Base-by-base conservation (phyloP, 352 stramenopile genomes). In the Pythium rhizo-oryzae region DNA sequence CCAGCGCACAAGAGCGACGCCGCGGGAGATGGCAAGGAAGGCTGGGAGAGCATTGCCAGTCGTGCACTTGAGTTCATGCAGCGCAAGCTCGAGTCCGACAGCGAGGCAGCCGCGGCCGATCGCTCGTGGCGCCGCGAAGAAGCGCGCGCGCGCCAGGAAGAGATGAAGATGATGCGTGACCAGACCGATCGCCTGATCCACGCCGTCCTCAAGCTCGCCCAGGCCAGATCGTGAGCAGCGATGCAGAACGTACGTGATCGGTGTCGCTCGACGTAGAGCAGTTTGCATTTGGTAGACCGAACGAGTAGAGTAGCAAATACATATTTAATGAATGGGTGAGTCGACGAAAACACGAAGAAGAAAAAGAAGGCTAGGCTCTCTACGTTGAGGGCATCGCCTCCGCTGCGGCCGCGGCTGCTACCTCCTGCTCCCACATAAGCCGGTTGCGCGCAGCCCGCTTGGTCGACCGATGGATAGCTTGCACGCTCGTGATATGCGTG, bases 401-500 rank as follows among this genome's bases (percentile, higher is more conserved):
- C 7, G 54, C 21, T 18, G 18, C 54, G 8, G 37, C 54, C 12
- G 59, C 41, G 23, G 50, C 24, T 35, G 58, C 35, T 15, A 55
- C 41, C 21, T 60, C 55, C 46, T 64, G n/a, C 28, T 69, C 54
- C 53, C 46, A 70, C 24, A 50, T 56, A 12, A 74, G 56, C 8
- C 58, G 62, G 44, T 46, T 49, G 25, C 52, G 54, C 1, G 69
- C 69, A 7, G 50, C 62, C 28, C 59, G 57, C 54, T 75, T 75
- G 2, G 69, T 75, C n/a, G 69, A 75, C 16, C 69, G 62, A 18
- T 75, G 69, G 37, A 75, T 75, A 0, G 44, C 5, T 33, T 75
- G 55, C 44, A 59, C 58, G 21, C 56, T 39, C 8, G 51, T 64
- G 28, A 75, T 75, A 50, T 70, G 51, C 57, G 63, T 70, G 18